Evolutionary conservation across 257 asterid genomes (phyloP).

Genomic region (Nicotiana noctiflora): DNA sequence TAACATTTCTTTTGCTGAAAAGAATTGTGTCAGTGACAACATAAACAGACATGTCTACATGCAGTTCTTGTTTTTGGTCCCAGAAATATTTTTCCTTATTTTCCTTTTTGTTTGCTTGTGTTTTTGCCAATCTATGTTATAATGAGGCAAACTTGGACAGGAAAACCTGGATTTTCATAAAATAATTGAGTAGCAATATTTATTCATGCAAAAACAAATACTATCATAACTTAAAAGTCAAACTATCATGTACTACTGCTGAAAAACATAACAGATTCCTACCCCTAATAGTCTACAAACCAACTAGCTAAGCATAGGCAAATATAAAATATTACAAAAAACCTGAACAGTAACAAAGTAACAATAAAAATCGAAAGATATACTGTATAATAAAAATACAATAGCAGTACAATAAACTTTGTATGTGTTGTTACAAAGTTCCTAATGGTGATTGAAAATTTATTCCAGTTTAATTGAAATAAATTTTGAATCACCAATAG

Average conservation of each 20-base stretch:
- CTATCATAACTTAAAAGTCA: background rate
- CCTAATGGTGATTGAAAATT: slow-evolving; percentile 4
- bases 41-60: background rate
- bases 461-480: background rate
- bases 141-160: too few species aligned
- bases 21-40: background rate
- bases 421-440: background rate
- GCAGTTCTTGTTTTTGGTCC: too few species aligned
- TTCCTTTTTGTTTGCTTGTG: background rate
- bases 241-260: background rate
- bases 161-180: background rate
- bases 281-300: background rate
- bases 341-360: background rate
- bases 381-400: too few species aligned
- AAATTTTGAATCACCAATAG: slow-evolving; percentile 15
- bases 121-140: too few species aligned
- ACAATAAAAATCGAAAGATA: background rate
- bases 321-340: background rate
- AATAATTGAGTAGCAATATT: background rate
- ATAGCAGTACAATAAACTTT: background rate
- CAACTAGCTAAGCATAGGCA: background rate
- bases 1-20: background rate
- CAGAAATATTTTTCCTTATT: background rate
- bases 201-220: background rate
- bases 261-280: background rate